A percentile compares a stretch with the other conserved stretches of the same genome.
phyloP scores from a whole-genome alignment of 106 monocot species.

The Allium fistulosum region DNA sequence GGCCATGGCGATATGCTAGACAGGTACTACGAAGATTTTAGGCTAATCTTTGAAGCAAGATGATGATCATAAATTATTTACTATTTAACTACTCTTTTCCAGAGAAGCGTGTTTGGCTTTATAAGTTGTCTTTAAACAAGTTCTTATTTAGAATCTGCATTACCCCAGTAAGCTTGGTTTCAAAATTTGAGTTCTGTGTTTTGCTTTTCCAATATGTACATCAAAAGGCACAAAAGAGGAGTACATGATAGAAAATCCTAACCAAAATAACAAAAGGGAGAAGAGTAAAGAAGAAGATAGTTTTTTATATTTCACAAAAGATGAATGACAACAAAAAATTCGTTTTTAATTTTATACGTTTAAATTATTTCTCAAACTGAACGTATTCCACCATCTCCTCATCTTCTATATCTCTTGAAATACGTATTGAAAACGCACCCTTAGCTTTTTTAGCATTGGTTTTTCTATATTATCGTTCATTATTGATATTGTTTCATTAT shows the following conservation, averaged over 20 bases:
- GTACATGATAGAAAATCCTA: too few relatives aligned
- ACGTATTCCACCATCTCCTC: background rate
- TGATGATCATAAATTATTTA: background rate
- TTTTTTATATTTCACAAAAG: too few relatives aligned
- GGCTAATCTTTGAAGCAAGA: background rate
- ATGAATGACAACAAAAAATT: too few relatives aligned
- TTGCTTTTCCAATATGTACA: background rate
- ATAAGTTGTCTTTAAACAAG: background rate
- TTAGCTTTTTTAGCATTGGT: background rate
- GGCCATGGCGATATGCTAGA: slow-evolving; percentile 12
- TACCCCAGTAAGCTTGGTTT: background rate
- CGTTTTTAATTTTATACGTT: too few relatives aligned
- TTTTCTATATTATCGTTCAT: background rate
- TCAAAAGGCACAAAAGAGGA: too few relatives aligned
- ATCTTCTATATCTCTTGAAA: background rate
- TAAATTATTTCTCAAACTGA: background rate
- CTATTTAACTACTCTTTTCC: too few relatives aligned
- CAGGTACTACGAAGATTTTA: slow-evolving; percentile 1
- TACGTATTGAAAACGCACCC: background rate
- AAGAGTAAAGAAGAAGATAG: too few relatives aligned
- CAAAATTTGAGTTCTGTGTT: background rate
- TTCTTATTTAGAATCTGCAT: background rate
- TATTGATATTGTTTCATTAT: background rate
- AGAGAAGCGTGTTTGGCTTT: background rate
- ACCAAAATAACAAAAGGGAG: too few relatives aligned